Base-by-base conservation (phyloP, 2,329 filamentous ascomycete species). In the Xylariaceae sp. region DNA sequence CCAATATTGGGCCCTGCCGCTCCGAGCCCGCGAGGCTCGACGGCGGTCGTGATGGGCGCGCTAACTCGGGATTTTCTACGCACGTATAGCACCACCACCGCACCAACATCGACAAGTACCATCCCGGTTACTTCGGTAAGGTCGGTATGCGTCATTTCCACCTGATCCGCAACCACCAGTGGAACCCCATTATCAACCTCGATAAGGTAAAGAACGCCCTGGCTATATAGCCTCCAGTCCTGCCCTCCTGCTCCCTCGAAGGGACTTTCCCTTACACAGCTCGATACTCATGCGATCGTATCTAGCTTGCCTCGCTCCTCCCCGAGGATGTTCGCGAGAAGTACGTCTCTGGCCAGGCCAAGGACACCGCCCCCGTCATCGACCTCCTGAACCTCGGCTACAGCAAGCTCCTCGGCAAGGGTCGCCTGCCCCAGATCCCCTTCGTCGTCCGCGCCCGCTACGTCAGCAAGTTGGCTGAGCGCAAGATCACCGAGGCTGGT, bases 91-190 rank as follows among this genome's bases (percentile, higher is more conserved):
- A 99, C 85, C 94, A 99, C 83, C 91, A 95, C 87, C 82, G 90
- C 71, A 96, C 90, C 75, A 96, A 95, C 83, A 69, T 80, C 64
- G 78, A 80, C 71, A 92, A 94, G 80, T 95, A 90, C 85, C 88
- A 91, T 76, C 92, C 93, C 66, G 94, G 94, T 91, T 97, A 97
- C 90, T 97, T 97, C 81, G 91, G 91, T 82, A 96, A 97, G 84
- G 90, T 93, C 72, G 89, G 89, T 82, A 93, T 93, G 89, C 84
- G 90, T 75, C 88, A 93, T 83, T 97, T 96, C 90, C 93, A 97
- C 86, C 92, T 94, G 82, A 88, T 90, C 76, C 85, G 87, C 75
- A 93, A 93, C 85, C 89, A 95, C 77, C 92, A 93, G 86, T 99
- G 93, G 94, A 97, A 96, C 84, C 94, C 94, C 69, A 86, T 91